Evolutionary conservation across 1,139 yeast genomes (phyloP).

Genomic region (Suhomyces taliae): DNA sequence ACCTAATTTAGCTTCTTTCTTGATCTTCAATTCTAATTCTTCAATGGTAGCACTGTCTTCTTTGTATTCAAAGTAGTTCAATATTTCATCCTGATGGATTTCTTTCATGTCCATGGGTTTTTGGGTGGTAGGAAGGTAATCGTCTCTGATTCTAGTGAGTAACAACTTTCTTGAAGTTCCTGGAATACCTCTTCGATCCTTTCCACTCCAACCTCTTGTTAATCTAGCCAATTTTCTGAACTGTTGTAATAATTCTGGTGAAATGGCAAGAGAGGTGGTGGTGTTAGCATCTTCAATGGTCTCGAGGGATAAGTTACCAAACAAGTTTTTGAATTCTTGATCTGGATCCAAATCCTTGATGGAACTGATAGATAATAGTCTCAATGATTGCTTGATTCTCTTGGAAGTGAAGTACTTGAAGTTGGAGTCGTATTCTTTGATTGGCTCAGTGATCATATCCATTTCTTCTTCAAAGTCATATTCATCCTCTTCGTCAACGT

Average conservation of each 20-base stretch:
- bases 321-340: constrained; percentile 67
- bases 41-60: constrained; percentile 35
- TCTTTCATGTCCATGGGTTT: constrained; percentile 68
- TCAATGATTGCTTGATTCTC: constrained; percentile 37
- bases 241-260: constrained; percentile 67
- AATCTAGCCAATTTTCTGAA: constrained; percentile 60
- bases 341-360: constrained; percentile 73
- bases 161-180: constrained; percentile 68
- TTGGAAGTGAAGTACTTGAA: constrained; percentile 47
- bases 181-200: constrained; percentile 69
- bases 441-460: constrained; percentile 35
- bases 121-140: constrained; percentile 73
- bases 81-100: constrained; percentile 38
- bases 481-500: constrained; percentile 21
- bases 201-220: constrained; percentile 82
- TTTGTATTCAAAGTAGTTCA: constrained; percentile 41
- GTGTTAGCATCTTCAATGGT: constrained; percentile 75
- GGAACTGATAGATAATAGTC: constrained; percentile 44
- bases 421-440: constrained; percentile 38
- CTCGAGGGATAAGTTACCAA: constrained; percentile 71
- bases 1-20: constrained; percentile 47
- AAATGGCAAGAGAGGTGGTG: constrained; percentile 54
- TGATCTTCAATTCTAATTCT: constrained; percentile 38
- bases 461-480: constrained; percentile 35
- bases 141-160: constrained; percentile 73